Evolutionary conservation across 2,329 filamentous ascomycete species (phyloP), one percentile per base, ranked within the genome.

Genomic region (Stagonosporopsis chrysanthemi): DNA sequence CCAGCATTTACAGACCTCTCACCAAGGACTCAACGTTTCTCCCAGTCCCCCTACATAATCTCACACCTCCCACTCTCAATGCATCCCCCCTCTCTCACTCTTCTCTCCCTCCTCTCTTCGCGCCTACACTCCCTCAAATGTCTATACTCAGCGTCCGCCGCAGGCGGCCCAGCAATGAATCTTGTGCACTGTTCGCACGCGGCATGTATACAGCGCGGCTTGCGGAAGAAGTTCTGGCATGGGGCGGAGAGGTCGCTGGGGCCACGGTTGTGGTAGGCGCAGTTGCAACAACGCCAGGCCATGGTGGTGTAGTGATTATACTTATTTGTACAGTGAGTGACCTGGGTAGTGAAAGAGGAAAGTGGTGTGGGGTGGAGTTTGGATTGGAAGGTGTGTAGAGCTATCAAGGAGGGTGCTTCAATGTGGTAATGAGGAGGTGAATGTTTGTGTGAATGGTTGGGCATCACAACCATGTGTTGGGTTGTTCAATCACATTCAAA

Each of bases 251-350:
- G 12, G 4, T 47, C 49, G 44, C 31, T 40, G 8, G 44, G 26
- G 3, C 38, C 44, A n/a, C 39, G 49, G 23, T 58, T 58, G 33
- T 44, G 29, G 35, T 52, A 38, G 4, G 11, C 15, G 35, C 56
- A 54, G 35, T 17, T 28, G 29, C 46, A 49, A 45, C 56, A 58
- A 39, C 46, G 51, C 56, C 50, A 58, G 40, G 44, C 40, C 55
- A 54, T 58, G 12, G 7, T 23, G 2, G 22, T 29, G n/a, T 31
- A 22, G 14, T 15, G 12, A 35, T 28, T 31, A n/a, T 14, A n/a
- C 5, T 39, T 39, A 9, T 12, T 22, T 9, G 8, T 12, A 12
- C 5, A 8, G 17, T 22, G 14, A 33, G 31, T 33, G 31, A n/a
- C n/a, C 6, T n/a, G 14, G 31, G 31, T 33, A 12, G 14, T 26